Percentiles rank a stretch among this genome's conserved stretches.
phyloP scores from a whole-genome alignment of 441 rosid species.

The Eruca vesicaria region DNA sequence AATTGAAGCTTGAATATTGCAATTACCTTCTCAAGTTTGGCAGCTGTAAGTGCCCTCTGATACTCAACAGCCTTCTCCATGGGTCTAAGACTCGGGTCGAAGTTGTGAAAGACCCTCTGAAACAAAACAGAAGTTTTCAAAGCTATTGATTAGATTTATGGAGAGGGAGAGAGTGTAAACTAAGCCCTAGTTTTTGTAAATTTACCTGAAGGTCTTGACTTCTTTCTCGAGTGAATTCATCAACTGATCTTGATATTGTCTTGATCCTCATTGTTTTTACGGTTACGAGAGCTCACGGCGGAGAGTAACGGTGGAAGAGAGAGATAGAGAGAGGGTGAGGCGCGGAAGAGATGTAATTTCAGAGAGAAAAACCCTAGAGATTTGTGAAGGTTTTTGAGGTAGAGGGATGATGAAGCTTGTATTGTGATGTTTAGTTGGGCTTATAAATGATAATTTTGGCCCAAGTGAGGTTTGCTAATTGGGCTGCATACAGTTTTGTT shows the following conservation, averaged over 20 bases:
- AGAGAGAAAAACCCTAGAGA: not conserved
- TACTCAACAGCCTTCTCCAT: constrained; percentile 92
- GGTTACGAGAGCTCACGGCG: not conserved
- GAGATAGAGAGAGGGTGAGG: not conserved
- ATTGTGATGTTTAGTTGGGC: constrained; percentile 7
- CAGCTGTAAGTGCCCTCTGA: constrained; percentile 84
- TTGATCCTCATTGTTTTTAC: constrained; percentile 64
- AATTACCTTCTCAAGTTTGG: constrained; percentile 86
- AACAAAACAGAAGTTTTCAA: not conserved
- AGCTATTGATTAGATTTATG: not conserved
- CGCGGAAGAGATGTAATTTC: no score
- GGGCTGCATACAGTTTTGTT: not conserved
- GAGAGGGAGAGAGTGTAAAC: not conserved
- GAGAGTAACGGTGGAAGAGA: not conserved
- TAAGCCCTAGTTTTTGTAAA: not conserved
- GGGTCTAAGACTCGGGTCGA: constrained; percentile 75
- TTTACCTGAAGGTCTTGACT: constrained; percentile 90
- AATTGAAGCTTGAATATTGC: not conserved
- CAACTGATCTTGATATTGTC: constrained; percentile 76
- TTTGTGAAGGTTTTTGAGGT: not conserved
- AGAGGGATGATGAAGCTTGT: not conserved
- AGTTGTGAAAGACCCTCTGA: constrained; percentile 88
- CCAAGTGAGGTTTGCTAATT: not conserved
- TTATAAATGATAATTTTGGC: not conserved
- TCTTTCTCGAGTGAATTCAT: constrained; percentile 92